Base-by-base conservation (phyloP, 345 rosid genomes). In the Noccaea bulbosa region DNA sequence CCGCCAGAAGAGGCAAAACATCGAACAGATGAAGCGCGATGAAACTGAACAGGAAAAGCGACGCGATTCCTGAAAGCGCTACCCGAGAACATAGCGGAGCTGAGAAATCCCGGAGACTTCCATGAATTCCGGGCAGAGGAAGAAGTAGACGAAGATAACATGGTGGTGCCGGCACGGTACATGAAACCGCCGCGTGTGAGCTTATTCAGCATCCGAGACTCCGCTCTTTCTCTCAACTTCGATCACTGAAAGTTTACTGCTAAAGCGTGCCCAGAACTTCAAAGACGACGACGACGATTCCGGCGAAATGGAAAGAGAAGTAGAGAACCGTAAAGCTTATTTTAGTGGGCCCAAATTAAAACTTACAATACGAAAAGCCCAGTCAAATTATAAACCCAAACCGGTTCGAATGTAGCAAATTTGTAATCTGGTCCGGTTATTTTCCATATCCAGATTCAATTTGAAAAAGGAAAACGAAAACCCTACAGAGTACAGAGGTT, bases 1-100 rank as follows among this genome's bases (percentile, higher is more conserved):
- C 56, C 81, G 6, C 69, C 70, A 32, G 80, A 72, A 43, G 85
- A 80, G 10, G 87, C 79, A 75, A 86, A 80, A 54, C 85, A 86
- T 11, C 87, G 83, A 71, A 82, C 69, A 52, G 83, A 71, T 40
- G 57, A 48, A 15, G 73, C 65, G 41, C 74, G 82, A 9, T 52
- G 54, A 51, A 80, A 66, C 41, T 12, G 72, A 66, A 16, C 32
- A 4, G 74, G 46, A 65, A 79, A 66, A 20, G 60, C 20, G 16
- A 83, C 75, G 30, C 73, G 83, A 64, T 62, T 83, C 71, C 27
- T 74, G 11, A 33, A 53, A 46, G 20, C 37, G 9, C 76, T 78
- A 60, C 66, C 22, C 10, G 63, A 43, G 40, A 67, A 75, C 48
- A 77, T 1, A 34, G 67, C 47, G 32, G 83, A 72, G 33, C 32